phyloP scores from a whole-genome alignment of 2,329 filamentous ascomycete species.

The Elsinoe arachidis region DNA sequence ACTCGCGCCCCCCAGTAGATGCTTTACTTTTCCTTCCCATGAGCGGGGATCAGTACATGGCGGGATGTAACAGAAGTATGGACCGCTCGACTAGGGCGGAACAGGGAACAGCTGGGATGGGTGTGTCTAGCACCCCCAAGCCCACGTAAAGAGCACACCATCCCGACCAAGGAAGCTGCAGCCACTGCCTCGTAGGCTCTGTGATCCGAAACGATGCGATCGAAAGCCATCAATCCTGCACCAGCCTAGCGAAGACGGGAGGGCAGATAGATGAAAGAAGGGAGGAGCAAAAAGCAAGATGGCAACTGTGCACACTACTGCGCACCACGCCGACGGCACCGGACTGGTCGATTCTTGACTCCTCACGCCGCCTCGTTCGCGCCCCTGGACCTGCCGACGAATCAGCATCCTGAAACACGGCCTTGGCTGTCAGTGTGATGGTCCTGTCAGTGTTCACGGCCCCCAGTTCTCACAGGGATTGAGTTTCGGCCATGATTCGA shows the following conservation, averaged over 20 bases:
- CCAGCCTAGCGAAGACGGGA: background rate
- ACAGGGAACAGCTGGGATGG: background rate
- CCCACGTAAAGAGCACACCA: background rate
- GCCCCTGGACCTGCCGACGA: conserved; percentile 1
- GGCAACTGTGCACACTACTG: background rate
- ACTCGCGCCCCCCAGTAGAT: background rate
- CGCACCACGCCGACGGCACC: background rate
- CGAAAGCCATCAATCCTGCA: conserved; percentile 3
- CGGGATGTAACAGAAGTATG: background rate
- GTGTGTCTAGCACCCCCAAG: background rate
- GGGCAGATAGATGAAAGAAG: background rate
- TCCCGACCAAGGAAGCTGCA: background rate
- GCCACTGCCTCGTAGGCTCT: background rate
- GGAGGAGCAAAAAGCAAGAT: conserved; percentile 8
- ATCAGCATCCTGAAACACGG: conserved; percentile 7
- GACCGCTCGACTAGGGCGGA: background rate
- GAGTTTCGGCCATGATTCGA: conserved; percentile 2
- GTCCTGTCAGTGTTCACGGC: background rate
- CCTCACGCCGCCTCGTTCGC: too few relatives aligned
- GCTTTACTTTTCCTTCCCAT: background rate
- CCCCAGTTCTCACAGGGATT: conserved; percentile 2
- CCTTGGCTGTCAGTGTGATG: background rate
- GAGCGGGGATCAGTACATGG: conserved; percentile 5
- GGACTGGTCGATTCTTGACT: background rate
- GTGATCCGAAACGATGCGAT: conserved; percentile 5